Evolutionary conservation across 2,329 filamentous ascomycete genomes (phyloP), one percentile per base, ranked within the genome.

Genomic region (Cryoendolithus antarcticus): DNA sequence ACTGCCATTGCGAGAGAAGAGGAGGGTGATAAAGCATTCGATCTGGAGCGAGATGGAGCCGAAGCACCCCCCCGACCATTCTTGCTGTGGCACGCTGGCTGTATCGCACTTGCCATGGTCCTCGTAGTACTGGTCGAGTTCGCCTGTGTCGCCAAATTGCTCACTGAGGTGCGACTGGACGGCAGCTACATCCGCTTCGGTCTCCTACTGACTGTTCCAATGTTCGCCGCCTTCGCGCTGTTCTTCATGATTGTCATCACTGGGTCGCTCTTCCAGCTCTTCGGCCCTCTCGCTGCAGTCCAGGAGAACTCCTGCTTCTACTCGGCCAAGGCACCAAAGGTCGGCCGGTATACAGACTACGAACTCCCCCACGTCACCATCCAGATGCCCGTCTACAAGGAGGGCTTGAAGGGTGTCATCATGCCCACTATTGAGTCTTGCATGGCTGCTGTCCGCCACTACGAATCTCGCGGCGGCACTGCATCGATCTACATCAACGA

Each of bases 361-460:
- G 55, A 66, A 19, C 69, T 88, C 10, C 82, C 81, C 2, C 82
- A 85, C 54, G 70, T 85, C 46, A 69, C 65, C 3, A 82, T 93
- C 32, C 85, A 93, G 55, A 88, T 83, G 58, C 85, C 85, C 4
- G 82, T 93, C 0, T 93, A 91, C 66, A 91, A 89, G 59, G 85
- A 93, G 58, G 83, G 84, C 47, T 69, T 93, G 2, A 64, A 65
- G 29, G 75, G 69, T 44, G 85, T 93, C 59, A 86, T 88, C 52
- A 72, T 70, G 12, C 83, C 83, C 5, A 89, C 83, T 0, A 74
- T 88, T 51, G 77, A 76, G 52, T 86, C 82, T 2, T 72, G 88
- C 61, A 86, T 86, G 62, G 72, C 80, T 50, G 80, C 80, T 45
- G 84, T 85, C 55, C 80, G 77, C 24, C 83, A 78, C 0, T 86